phyloP scores from a whole-genome alignment of 768 basidiomycete genomes.

The Pulveroboletus sp. region DNA sequence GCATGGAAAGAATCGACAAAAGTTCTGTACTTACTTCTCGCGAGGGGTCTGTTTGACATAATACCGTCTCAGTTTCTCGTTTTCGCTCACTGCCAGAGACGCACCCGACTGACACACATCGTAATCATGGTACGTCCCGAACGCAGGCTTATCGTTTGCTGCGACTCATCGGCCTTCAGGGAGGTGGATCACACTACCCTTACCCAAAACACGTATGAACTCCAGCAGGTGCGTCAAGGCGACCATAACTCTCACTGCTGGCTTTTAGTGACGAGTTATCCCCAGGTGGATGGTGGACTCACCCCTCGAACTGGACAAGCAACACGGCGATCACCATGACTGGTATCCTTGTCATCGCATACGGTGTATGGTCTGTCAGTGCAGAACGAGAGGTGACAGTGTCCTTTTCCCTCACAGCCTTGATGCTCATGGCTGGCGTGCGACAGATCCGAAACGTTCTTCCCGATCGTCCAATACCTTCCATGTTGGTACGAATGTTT shows the following conservation, averaged over 20 bases:
- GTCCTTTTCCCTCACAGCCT: neutral
- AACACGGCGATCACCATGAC: conserved; percentile 76
- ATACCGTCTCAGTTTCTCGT: no score
- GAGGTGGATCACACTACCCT: conserved; percentile 82
- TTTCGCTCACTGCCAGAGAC: no score
- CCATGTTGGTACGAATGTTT: conserved; percentile 58
- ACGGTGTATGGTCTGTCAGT: conserved; percentile 65
- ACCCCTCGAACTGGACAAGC: conserved; percentile 82
- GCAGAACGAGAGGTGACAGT: conserved; percentile 69
- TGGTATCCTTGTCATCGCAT: conserved; percentile 65
- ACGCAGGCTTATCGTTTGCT: no score
- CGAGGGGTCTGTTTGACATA: no score
- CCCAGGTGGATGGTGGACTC: conserved; percentile 92
- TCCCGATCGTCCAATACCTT: conserved; percentile 71
- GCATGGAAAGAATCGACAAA: no score
- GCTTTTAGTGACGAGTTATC: neutral
- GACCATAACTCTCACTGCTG: neutral
- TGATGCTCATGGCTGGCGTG: conserved; percentile 2
- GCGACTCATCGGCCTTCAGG: conserved; percentile 30
- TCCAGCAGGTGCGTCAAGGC: conserved; percentile 63
- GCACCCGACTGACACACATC: no score
- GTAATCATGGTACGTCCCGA: no score
- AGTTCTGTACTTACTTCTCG: no score
- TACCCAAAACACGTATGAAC: conserved; percentile 96
- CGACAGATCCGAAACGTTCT: conserved; percentile 52